Evolutionary conservation across 495 filamentous ascomycete genomes (phyloP).

Genomic region (Penicillium paradoxum): DNA sequence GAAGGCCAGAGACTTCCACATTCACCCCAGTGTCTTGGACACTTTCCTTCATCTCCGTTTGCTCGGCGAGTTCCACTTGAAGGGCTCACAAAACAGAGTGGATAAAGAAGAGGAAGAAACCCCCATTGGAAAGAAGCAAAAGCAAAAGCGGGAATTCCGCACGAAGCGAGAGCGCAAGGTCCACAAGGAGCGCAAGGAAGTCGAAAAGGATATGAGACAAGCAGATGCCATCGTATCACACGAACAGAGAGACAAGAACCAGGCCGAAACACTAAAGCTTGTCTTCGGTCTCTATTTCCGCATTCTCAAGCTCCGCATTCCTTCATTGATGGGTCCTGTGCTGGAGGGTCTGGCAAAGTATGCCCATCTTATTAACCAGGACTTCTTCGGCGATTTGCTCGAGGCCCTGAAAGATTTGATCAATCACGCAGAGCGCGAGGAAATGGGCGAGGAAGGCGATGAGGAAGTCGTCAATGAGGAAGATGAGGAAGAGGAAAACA

Average conservation of each 20-base stretch:
- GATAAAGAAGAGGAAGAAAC: conserved; percentile 49
- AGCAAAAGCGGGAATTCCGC: conserved; percentile 68
- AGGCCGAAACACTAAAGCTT: conserved; percentile 89
- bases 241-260: conserved; percentile 86
- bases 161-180: conserved; percentile 72
- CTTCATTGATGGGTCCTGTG: conserved; percentile 86
- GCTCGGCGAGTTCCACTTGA: conserved; percentile 78
- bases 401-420: conserved; percentile 93
- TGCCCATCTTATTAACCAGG: conserved; percentile 92
- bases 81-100: conserved; percentile 68
- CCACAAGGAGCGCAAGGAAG: conserved; percentile 72
- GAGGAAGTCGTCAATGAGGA: conserved; percentile 28
- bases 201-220: conserved; percentile 89
- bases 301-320: conserved; percentile 73
- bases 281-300: conserved; percentile 94
- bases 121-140: conserved; percentile 55
- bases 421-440: conserved; percentile 53
- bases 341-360: conserved; percentile 89
- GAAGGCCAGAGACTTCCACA: conserved; percentile 70
- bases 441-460: conserved; percentile 43
- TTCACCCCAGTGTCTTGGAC: conserved; percentile 82
- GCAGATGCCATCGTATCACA: conserved; percentile 87
- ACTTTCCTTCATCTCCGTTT: conserved; percentile 87
- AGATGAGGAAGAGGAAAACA: conserved; percentile 39
- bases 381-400: conserved; percentile 95